A percentile compares a stretch with the other conserved stretches of the same genome.
Evolutionary conservation across 495 filamentous ascomycete genomes (phyloP).

Genomic region (Lasiosphaeria ovina): DNA sequence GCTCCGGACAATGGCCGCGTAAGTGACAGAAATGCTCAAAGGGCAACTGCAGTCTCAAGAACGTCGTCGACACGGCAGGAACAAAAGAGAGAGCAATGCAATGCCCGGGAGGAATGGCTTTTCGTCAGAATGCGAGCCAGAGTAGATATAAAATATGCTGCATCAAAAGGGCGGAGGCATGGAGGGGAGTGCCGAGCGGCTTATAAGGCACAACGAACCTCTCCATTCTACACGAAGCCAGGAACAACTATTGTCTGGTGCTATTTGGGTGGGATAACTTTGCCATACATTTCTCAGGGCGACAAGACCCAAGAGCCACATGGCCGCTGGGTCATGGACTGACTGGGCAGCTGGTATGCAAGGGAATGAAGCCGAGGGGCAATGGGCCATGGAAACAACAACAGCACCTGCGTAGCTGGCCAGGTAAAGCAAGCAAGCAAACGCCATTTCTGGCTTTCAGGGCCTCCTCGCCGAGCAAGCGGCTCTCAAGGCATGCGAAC

Average conservation of each 20-base stretch:
- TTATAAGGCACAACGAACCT: constrained; percentile 23
- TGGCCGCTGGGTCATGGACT: neutral
- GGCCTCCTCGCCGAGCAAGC: constrained; percentile 14
- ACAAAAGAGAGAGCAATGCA: constrained; percentile 49
- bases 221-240: constrained; percentile 12
- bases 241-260: constrained; percentile 15
- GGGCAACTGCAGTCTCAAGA: constrained; percentile 8
- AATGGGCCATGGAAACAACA: constrained; percentile 6
- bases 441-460: constrained; percentile 9
- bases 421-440: neutral
- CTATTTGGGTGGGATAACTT: constrained; percentile 22
- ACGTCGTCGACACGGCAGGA: constrained; percentile 42
- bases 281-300: constrained; percentile 20
- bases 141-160: constrained; percentile 35
- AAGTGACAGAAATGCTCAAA: constrained; percentile 9
- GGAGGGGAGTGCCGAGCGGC: constrained; percentile 21
- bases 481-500: constrained; percentile 22
- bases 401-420: constrained; percentile 16
- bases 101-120: constrained; percentile 45
- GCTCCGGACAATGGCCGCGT: constrained; percentile 11
- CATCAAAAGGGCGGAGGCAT: constrained; percentile 10
- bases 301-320: constrained; percentile 9
- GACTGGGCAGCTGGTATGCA: constrained; percentile 40
- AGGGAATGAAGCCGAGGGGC: constrained; percentile 31
- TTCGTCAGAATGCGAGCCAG: constrained; percentile 32